Evolutionary conservation across 805 yeast genomes (phyloP).

Genomic region (Priceomyces fermenticarens): DNA sequence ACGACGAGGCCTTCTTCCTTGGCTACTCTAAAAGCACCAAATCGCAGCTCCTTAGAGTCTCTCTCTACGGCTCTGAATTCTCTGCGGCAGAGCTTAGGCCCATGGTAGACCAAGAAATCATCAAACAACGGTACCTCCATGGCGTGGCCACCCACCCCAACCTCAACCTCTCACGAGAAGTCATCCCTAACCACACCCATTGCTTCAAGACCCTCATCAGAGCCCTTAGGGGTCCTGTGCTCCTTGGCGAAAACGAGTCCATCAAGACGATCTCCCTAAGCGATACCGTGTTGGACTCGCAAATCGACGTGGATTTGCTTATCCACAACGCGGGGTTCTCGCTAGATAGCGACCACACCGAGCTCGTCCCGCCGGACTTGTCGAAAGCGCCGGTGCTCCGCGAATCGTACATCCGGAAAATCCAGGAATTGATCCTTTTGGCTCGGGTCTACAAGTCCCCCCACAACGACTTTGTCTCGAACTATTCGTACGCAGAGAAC

Average conservation of each 20-base stretch:
- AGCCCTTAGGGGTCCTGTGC: constrained; percentile 66
- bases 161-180: constrained; percentile 22
- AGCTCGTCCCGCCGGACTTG: constrained; percentile 50
- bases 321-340: constrained; percentile 46
- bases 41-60: constrained; percentile 44
- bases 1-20: constrained; percentile 35
- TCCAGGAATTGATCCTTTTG: constrained; percentile 49
- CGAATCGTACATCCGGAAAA: constrained; percentile 54
- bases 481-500: constrained; percentile 33
- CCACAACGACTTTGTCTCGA: constrained; percentile 20
- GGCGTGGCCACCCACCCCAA: constrained; percentile 26
- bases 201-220: constrained; percentile 62
- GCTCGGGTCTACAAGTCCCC: constrained; percentile 14
- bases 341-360: constrained; percentile 21
- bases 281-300: constrained; percentile 53
- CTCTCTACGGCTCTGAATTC: constrained; percentile 53
- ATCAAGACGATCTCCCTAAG: constrained; percentile 53
- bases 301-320: constrained; percentile 55
- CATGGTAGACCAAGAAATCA: constrained; percentile 44
- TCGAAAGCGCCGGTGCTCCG: constrained; percentile 20
- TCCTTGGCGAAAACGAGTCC: constrained; percentile 39
- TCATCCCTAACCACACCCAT: constrained; percentile 51
- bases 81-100: constrained; percentile 42
- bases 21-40: constrained; percentile 18
- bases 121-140: constrained; percentile 49